Conservation (phyloP, 305 asterid species). For the Stenogyne calaminthoides region DNA sequence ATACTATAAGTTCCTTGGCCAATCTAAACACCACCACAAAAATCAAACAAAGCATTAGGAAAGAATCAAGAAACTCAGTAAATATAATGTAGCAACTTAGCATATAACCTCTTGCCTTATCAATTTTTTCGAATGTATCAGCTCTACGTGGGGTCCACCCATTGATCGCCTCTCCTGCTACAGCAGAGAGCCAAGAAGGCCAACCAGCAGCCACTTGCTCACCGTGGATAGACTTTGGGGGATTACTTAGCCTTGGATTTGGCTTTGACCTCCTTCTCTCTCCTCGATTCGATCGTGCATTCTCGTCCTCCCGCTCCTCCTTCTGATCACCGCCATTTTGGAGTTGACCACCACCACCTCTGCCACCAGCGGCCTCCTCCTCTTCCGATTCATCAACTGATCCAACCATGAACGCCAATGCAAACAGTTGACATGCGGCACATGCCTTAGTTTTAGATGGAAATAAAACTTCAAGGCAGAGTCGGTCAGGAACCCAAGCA, state of each 20-base stretch:
- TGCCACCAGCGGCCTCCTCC: constrained; percentile 37
- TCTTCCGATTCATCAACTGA: constrained; percentile 46
- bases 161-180: constrained; percentile 89
- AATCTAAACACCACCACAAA: constrained; percentile 52
- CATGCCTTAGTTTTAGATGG: too few relatives aligned
- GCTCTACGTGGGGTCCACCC: constrained; percentile 95
- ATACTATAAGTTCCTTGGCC: constrained; percentile 96
- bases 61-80: constrained; percentile 19
- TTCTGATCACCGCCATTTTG: constrained; percentile 56
- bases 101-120: constrained; percentile 55
- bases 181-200: constrained; percentile 92
- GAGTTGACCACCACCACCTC: constrained; percentile 42
- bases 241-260: constrained; percentile 81
- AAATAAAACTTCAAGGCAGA: too few relatives aligned
- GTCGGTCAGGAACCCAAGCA: too few relatives aligned
- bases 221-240: constrained; percentile 77
- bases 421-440: too few relatives aligned
- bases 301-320: constrained; percentile 49
- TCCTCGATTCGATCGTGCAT: constrained; percentile 41
- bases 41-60: constrained; percentile 22
- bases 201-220: constrained; percentile 98
- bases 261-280: constrained; percentile 82
- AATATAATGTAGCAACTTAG: constrained; percentile 23
- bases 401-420: too few relatives aligned
- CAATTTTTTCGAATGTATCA: constrained; percentile 81